Base-by-base conservation (phyloP, 2,329 filamentous ascomycete species). In the Clarireedia paspali region DNA sequence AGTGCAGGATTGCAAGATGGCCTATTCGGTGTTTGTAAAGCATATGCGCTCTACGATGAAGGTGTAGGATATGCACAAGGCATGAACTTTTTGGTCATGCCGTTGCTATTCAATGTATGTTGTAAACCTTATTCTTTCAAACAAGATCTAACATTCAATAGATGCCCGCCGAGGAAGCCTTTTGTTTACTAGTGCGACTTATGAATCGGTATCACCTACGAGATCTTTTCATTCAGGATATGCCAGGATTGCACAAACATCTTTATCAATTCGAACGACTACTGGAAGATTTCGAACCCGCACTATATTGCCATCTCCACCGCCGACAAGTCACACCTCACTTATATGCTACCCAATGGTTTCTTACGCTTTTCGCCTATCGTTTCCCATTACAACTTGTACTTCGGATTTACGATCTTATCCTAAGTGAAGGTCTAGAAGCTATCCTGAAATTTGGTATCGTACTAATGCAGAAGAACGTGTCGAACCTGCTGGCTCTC, bases 21-120 rank as follows among this genome's bases (percentile, higher is more conserved):
- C 7, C 79, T 99, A 9, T 97, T 96, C 71, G 91, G 91, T 39
- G 83, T 99, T 38, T 99, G 94, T 76, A 99, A 97, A 72, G 91
- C 94, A 1, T 99, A 99, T 72, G 94, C 94, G 14, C 77, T 99
- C 30, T 97, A 91, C 64, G 94, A 99, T 67, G 91, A 96, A 67
- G 87, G 80, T 6, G 94, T 99, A 38, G 92, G 94, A 34, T 99
- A 99, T 71, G 92, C 95, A 0, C 94, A 99, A 71, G 94, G 94
- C 68, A 96, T 99, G 88, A 99, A 97, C 69, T 99, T 99, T 67
- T 83, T 99, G 58, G 88, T 91, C 49, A 97, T 97, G 91, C 94
- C 95, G 24, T 72, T 99, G 17, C 77, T 99, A 1, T 96, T 99
- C 74, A 97, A 96, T 70, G 85, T 88, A 74, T 77, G 84, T 70